These are phyloP conservation scores for Cadophora luteo-olivacea DNA, from an alignment of 2,329 filamentous ascomycete genomes.

Conservation along the genomic window DNA sequence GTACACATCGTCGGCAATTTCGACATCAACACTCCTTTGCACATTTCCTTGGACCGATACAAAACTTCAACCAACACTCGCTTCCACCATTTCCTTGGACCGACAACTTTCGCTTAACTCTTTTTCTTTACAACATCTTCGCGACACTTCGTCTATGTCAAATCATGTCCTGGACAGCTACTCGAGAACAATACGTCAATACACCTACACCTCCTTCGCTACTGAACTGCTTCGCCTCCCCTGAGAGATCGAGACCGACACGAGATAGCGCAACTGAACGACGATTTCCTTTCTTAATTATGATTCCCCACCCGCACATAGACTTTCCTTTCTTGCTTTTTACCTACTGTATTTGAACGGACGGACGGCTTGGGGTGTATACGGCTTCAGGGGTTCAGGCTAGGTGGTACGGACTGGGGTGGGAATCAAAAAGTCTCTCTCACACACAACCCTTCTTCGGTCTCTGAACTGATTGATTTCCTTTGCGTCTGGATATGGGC, in stretches of 20 bases:
- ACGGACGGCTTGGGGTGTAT: background rate
- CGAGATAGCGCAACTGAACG: background rate
- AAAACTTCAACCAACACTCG: constrained; percentile 37
- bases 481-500: background rate
- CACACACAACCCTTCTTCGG: background rate
- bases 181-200: background rate
- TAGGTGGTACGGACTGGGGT: background rate
- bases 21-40: constrained; percentile 44
- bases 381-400: background rate
- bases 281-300: constrained; percentile 30
- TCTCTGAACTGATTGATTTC: background rate
- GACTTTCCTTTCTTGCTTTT: constrained; percentile 27
- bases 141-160: constrained; percentile 32
- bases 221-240: background rate
- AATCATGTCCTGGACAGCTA: constrained; percentile 24
- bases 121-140: constrained; percentile 27
- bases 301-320: constrained; percentile 33
- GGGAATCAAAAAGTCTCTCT: background rate
- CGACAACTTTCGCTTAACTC: constrained; percentile 28
- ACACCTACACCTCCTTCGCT: constrained; percentile 9
- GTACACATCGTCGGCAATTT: constrained; percentile 37
- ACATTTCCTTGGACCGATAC: constrained; percentile 38
- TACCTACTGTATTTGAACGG: constrained; percentile 13
- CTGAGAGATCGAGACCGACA: background rate
- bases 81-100: constrained; percentile 43